Conservation (phyloP, 768 basidiomycete genomes). For the Leccinum broughii region DNA sequence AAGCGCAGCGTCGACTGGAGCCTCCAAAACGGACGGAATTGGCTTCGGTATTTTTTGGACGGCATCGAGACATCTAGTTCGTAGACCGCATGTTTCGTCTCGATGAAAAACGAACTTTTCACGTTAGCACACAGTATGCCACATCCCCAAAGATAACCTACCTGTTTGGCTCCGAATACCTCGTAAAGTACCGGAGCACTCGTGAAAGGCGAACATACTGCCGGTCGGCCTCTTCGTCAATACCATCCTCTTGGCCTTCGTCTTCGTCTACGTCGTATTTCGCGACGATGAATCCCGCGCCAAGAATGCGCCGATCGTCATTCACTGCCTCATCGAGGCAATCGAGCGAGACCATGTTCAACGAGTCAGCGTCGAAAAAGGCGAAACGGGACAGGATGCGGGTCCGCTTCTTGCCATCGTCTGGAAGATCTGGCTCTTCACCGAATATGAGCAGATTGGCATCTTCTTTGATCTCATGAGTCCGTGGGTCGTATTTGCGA, state of each 20-base stretch:
- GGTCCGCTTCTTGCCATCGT: constrained; percentile 48
- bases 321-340: constrained; percentile 22
- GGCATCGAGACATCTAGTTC: constrained; percentile 45
- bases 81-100: constrained; percentile 67
- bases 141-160: constrained; percentile 35
- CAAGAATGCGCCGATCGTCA: constrained; percentile 45
- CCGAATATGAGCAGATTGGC: constrained; percentile 39
- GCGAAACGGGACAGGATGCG: constrained; percentile 57
- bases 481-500: constrained; percentile 38
- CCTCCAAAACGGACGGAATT: constrained; percentile 49
- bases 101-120: constrained; percentile 61
- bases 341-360: constrained; percentile 41
- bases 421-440: constrained; percentile 38
- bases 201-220: constrained; percentile 48
- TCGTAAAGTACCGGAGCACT: constrained; percentile 51
- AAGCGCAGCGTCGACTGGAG: constrained; percentile 54
- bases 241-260: constrained; percentile 57
- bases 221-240: constrained; percentile 32
- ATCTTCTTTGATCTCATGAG: constrained; percentile 38
- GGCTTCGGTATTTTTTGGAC: constrained; percentile 42
- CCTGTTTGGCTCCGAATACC: constrained; percentile 52
- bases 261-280: constrained; percentile 58
- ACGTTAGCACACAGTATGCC: constrained; percentile 1
- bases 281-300: constrained; percentile 53
- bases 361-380: constrained; percentile 55